Evolutionary conservation across 2,329 filamentous ascomycete genomes (phyloP).

Genomic region (Penicillium expansum): DNA sequence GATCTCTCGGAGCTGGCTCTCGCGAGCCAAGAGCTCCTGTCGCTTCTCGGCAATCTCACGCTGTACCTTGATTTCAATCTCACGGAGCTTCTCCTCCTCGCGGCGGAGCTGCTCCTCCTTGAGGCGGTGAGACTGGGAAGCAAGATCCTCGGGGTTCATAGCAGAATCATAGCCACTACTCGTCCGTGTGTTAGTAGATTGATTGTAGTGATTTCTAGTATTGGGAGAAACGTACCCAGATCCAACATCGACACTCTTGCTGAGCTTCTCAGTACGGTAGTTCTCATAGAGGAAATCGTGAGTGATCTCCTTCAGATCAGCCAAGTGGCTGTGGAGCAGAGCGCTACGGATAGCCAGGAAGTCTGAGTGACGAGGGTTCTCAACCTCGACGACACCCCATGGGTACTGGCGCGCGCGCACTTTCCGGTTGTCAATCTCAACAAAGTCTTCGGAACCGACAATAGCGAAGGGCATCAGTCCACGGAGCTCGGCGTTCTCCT

Average conservation of each 20-base stretch:
- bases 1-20: constrained; percentile 98
- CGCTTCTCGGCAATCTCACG: constrained; percentile 99
- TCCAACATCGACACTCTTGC: constrained; percentile 94
- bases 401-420: constrained; percentile 96
- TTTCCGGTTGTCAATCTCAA: constrained; percentile 89
- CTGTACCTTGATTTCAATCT: constrained; percentile 99
- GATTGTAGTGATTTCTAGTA: not conserved
- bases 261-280: constrained; percentile 99
- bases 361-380: constrained; percentile 98
- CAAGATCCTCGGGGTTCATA: constrained; percentile 97
- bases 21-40: constrained; percentile 93
- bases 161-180: constrained; percentile 67
- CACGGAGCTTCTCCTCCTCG: constrained; percentile 98
- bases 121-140: constrained; percentile 93
- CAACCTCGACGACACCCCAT: constrained; percentile 98
- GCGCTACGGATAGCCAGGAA: constrained; percentile 97
- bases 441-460: constrained; percentile 91
- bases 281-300: constrained; percentile 99
- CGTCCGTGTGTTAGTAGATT: constrained; percentile 21
- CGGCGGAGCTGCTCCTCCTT: constrained; percentile 99
- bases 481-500: constrained; percentile 96
- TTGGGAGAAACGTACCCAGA: constrained; percentile 67
- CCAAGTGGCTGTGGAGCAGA: constrained; percentile 94
- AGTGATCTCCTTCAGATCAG: constrained; percentile 98
- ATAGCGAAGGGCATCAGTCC: constrained; percentile 99